Conservation (phyloP, 345 rosid species). For the Brassica carinata region DNA sequence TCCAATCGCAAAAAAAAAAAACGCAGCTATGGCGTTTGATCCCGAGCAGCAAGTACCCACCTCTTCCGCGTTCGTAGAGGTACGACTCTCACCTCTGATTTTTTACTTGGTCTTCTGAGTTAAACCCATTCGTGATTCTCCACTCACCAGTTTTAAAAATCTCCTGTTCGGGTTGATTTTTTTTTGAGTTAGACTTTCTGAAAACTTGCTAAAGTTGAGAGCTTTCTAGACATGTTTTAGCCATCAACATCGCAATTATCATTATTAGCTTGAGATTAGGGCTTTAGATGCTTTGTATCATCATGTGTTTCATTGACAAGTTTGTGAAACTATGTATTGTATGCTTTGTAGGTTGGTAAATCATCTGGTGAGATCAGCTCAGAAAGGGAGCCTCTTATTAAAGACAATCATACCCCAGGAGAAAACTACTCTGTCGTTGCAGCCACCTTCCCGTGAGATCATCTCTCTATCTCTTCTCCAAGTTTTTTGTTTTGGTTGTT, state of each 20-base stretch:
- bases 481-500: neutral
- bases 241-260: neutral
- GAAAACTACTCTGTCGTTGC: conserved; percentile 66
- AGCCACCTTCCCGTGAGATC: conserved; percentile 78
- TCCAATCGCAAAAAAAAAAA: neutral
- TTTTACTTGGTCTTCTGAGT: neutral
- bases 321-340: conserved; percentile 10
- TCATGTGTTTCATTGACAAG: conserved; percentile 6
- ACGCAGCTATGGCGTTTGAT: conserved; percentile 56
- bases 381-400: conserved; percentile 71
- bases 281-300: neutral
- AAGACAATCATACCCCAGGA: conserved; percentile 38
- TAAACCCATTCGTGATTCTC: neutral
- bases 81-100: conserved; percentile 29
- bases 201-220: neutral
- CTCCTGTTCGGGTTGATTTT: neutral
- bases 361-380: conserved; percentile 63
- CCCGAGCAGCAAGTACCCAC: conserved; percentile 50
- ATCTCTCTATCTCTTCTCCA: conserved; percentile 17
- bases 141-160: neutral
- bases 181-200: too few relatives aligned
- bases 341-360: conserved; percentile 52
- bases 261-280: neutral
- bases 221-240: neutral
- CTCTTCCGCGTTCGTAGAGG: conserved; percentile 41